Conservation (phyloP, 352 stramenopile genomes). For the Pythium coloratum region DNA sequence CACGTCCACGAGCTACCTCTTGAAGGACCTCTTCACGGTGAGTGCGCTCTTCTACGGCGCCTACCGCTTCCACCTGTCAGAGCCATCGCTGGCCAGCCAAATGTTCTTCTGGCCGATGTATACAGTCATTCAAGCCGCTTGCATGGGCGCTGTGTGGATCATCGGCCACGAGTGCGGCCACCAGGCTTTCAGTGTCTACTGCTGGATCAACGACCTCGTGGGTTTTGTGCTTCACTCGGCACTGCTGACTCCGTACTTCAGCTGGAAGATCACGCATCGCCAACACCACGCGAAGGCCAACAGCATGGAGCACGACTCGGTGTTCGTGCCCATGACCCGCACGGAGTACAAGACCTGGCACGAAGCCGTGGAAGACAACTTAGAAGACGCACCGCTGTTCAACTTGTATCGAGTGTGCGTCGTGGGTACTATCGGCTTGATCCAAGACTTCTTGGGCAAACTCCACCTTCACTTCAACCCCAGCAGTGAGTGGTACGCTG, state of each 20-base stretch:
- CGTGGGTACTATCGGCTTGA: slow-evolving; percentile 94
- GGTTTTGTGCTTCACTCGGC: slow-evolving; percentile 96
- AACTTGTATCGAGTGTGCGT: slow-evolving; percentile 93
- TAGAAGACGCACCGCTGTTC: slow-evolving; percentile 94
- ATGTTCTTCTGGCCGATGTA: slow-evolving; percentile 98
- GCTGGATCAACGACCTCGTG: slow-evolving; percentile 95
- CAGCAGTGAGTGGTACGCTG: slow-evolving; percentile 95
- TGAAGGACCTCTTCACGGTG: slow-evolving; percentile 91
- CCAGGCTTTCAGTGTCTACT: slow-evolving; percentile 92
- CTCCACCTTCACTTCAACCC: slow-evolving; percentile 94
- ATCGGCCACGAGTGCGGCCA: no score
- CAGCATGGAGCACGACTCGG: slow-evolving; percentile 95
- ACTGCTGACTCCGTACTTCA: slow-evolving; percentile 98
- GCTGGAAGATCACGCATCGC: slow-evolving; percentile 95
- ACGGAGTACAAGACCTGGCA: slow-evolving; percentile 58
- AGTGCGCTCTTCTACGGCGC: slow-evolving; percentile 88
- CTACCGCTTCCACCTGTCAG: slow-evolving; percentile 60
- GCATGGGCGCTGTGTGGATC: slow-evolving; percentile 97
- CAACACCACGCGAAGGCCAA: slow-evolving; percentile 96
- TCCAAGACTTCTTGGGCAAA: slow-evolving; percentile 92
- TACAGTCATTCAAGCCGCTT: slow-evolving; percentile 97
- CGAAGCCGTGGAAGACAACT: slow-evolving; percentile 44
- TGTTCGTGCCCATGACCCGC: slow-evolving; percentile 92
- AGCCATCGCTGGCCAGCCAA: slow-evolving; percentile 51
- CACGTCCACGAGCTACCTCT: slow-evolving; percentile 90